phyloP scores from a whole-genome alignment of 2,329 filamentous ascomycete genomes.

The Anthostomella pinea region DNA sequence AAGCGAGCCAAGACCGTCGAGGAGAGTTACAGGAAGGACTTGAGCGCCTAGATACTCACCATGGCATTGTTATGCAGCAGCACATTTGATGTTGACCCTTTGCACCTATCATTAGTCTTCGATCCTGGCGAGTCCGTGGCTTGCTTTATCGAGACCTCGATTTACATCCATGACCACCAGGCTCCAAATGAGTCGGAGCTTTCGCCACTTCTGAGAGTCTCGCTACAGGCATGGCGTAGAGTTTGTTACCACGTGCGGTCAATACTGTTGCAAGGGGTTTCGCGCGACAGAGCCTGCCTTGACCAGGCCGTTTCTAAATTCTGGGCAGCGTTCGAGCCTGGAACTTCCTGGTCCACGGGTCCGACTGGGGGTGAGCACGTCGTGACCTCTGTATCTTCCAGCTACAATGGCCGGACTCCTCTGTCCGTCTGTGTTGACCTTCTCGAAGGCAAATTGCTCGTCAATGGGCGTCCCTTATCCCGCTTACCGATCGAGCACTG shows the following conservation, averaged over 20 bases:
- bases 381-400: not conserved
- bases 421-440: not conserved
- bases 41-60: not conserved
- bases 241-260: too few relatives aligned
- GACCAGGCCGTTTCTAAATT: not conserved
- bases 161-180: not conserved
- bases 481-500: not conserved
- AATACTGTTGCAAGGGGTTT: not conserved
- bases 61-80: not conserved
- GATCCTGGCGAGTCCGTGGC: not conserved
- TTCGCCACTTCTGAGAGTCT: not conserved
- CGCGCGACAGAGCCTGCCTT: not conserved
- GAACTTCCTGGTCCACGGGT: not conserved
- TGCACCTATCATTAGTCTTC: not conserved
- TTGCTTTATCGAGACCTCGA: not conserved
- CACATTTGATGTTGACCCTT: not conserved
- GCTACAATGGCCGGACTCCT: not conserved
- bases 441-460: conserved; percentile 1
- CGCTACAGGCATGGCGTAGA: not conserved
- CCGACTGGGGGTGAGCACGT: not conserved
- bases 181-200: not conserved
- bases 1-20: not conserved
- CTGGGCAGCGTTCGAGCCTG: not conserved
- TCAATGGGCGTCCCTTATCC: not conserved
- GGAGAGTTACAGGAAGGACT: too few relatives aligned